Evolutionary conservation across 495 filamentous ascomycete genomes (phyloP).

Genomic region (Neurospora sublineolata): DNA sequence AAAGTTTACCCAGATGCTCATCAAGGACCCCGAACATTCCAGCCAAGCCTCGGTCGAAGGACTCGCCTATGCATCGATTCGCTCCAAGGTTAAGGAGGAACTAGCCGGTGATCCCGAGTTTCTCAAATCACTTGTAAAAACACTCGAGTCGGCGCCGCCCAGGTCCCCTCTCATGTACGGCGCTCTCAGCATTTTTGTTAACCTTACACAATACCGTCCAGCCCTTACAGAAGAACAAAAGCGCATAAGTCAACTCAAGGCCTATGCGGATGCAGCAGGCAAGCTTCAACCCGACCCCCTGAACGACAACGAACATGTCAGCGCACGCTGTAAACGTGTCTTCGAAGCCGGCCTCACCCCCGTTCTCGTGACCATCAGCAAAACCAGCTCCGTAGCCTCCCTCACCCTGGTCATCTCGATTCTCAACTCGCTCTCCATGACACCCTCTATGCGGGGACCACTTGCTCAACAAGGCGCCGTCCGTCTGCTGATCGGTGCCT

Average conservation of each 20-base stretch:
- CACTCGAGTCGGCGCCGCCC: conserved; percentile 45
- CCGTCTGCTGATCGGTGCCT: conserved; percentile 64
- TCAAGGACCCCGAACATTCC: conserved; percentile 45
- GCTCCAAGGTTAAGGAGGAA: conserved; percentile 70
- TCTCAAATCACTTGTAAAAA: conserved; percentile 52
- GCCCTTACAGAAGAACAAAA: conserved; percentile 82
- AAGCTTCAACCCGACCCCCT: conserved; percentile 53
- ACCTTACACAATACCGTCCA: conserved; percentile 73
- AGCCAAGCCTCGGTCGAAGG: conserved; percentile 70
- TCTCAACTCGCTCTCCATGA: conserved; percentile 61
- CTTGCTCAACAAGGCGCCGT: conserved; percentile 87
- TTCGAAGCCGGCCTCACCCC: conserved; percentile 67
- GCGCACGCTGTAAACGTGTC: conserved; percentile 61
- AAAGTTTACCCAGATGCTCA: conserved; percentile 67
- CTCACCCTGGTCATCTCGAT: conserved; percentile 61
- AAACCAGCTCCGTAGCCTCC: conserved; percentile 52
- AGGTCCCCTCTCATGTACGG: conserved; percentile 72
- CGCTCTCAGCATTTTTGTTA: conserved; percentile 67
- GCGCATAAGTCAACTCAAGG: conserved; percentile 77
- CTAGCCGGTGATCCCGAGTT: conserved; percentile 56
- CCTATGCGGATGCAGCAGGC: conserved; percentile 75
- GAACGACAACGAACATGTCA: conserved; percentile 62
- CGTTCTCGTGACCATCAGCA: conserved; percentile 58
- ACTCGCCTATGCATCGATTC: conserved; percentile 80
- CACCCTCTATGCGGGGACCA: conserved; percentile 55